These are phyloP conservation scores for Panicum miliaceum DNA, from an alignment of 176 grass and related monocot species.

Conservation along the genomic window DNA sequence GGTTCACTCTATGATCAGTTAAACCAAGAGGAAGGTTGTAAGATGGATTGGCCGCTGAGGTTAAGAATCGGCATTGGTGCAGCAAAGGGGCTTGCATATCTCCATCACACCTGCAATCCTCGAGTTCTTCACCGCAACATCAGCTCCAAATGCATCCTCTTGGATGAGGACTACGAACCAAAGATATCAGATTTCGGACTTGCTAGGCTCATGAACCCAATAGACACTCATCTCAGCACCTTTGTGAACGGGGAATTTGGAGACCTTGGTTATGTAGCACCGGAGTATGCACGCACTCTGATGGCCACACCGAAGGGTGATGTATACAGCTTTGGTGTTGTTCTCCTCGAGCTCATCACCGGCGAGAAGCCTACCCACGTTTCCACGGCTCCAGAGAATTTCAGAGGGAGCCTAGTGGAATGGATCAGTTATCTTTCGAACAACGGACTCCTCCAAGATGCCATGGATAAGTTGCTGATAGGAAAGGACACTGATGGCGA, in stretches of 20 bases:
- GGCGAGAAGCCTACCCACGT: conserved; percentile 81
- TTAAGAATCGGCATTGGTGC: conserved; percentile 76
- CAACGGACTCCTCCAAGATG: conserved; percentile 59
- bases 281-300: conserved; percentile 73
- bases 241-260: conserved; percentile 91
- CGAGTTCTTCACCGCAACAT: conserved; percentile 91
- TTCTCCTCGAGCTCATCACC: conserved; percentile 81
- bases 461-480: conserved; percentile 71
- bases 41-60: conserved; percentile 74
- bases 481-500: conserved; percentile 55
- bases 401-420: conserved; percentile 77
- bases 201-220: conserved; percentile 89
- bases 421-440: conserved; percentile 76
- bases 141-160: conserved; percentile 88
- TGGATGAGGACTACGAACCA: conserved; percentile 75
- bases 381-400: conserved; percentile 70
- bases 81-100: conserved; percentile 83
- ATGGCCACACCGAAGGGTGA: conserved; percentile 85
- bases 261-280: conserved; percentile 84
- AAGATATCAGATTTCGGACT: conserved; percentile 94
- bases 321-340: conserved; percentile 81
- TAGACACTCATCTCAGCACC: conserved; percentile 93
- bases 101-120: conserved; percentile 92
- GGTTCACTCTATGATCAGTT: conserved; percentile 80
- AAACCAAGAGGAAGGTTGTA: conserved; percentile 41